phyloP scores from a whole-genome alignment of 345 rosid species.

The Erodium maritimum region DNA sequence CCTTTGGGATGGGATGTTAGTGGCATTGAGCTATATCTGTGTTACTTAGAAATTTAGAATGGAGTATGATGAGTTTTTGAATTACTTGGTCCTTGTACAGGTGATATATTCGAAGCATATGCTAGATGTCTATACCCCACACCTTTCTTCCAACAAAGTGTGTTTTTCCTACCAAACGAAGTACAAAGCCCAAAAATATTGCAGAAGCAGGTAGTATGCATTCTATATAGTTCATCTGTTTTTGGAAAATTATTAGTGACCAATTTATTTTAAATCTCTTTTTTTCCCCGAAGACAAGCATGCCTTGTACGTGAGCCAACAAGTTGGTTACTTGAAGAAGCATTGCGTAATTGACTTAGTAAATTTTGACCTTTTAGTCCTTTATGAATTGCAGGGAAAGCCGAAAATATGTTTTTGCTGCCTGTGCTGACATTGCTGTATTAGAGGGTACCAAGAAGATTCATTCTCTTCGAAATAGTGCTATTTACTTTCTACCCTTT shows the following conservation, averaged over 20 bases:
- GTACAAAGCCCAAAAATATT: slow-evolving; percentile 2
- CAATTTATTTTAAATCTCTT: background rate
- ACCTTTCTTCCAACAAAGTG: slow-evolving; percentile 14
- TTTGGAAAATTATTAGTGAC: background rate
- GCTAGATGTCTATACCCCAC: slow-evolving; percentile 8
- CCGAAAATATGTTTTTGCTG: slow-evolving; percentile 13
- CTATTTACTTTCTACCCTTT: slow-evolving; percentile 5
- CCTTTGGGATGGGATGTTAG: background rate
- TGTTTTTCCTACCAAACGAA: slow-evolving; percentile 22
- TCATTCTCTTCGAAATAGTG: slow-evolving; percentile 4
- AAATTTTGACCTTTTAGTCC: background rate
- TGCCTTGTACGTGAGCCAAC: background rate
- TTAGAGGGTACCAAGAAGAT: slow-evolving; percentile 34
- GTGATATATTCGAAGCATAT: slow-evolving; percentile 17
- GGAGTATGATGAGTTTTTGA: background rate
- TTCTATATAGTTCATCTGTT: slow-evolving; percentile 8
- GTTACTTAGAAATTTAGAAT: background rate
- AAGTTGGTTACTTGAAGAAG: background rate
- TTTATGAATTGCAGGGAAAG: slow-evolving; percentile 25
- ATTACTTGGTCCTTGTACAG: slow-evolving; percentile 22
- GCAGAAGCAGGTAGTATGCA: background rate
- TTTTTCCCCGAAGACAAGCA: background rate
- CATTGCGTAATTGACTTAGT: background rate
- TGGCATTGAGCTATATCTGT: background rate
- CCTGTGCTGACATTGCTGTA: slow-evolving; percentile 29